Evolutionary conservation across 768 basidiomycete genomes (phyloP).

Genomic region (Strobilomyces echinocephalus): DNA sequence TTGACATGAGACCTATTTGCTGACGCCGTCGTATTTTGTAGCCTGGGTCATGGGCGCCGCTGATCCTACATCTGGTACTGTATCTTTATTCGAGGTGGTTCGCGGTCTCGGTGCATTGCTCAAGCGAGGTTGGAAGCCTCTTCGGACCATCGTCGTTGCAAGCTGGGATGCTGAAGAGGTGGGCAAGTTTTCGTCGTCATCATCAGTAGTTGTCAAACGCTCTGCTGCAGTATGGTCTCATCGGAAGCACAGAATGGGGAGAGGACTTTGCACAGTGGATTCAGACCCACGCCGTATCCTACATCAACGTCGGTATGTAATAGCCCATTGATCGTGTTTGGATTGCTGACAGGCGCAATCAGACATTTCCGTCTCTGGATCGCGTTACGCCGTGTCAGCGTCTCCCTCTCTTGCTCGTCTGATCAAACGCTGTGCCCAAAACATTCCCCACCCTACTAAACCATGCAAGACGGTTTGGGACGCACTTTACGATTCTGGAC

Average conservation of each 20-base stretch:
- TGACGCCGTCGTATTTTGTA: conserved; percentile 8
- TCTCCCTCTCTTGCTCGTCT: conserved; percentile 68
- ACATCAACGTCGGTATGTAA: conserved; percentile 68
- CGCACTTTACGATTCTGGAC: conserved; percentile 49
- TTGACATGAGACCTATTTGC: neutral
- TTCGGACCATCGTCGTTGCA: conserved; percentile 66
- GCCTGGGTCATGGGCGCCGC: conserved; percentile 45
- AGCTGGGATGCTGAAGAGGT: conserved; percentile 79
- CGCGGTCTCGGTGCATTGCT: conserved; percentile 48
- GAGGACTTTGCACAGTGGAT: conserved; percentile 89
- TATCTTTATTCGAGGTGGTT: conserved; percentile 50
- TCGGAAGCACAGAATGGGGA: conserved; percentile 89
- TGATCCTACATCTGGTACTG: conserved; percentile 55
- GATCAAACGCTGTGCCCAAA: conserved; percentile 46
- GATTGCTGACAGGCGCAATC: conserved; percentile 1
- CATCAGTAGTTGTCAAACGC: neutral
- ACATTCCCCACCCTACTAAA: conserved; percentile 55
- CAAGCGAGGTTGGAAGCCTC: conserved; percentile 56
- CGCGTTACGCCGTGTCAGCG: conserved; percentile 43
- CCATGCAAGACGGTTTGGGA: conserved; percentile 53
- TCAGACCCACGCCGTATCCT: conserved; percentile 72
- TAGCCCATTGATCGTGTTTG: neutral
- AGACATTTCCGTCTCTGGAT: conserved; percentile 54
- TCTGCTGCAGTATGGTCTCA: conserved; percentile 50
- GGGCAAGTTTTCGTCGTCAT: conserved; percentile 1